phyloP scores from a whole-genome alignment of 2,329 filamentous ascomycete genomes.

The Ophiostoma quercus region DNA sequence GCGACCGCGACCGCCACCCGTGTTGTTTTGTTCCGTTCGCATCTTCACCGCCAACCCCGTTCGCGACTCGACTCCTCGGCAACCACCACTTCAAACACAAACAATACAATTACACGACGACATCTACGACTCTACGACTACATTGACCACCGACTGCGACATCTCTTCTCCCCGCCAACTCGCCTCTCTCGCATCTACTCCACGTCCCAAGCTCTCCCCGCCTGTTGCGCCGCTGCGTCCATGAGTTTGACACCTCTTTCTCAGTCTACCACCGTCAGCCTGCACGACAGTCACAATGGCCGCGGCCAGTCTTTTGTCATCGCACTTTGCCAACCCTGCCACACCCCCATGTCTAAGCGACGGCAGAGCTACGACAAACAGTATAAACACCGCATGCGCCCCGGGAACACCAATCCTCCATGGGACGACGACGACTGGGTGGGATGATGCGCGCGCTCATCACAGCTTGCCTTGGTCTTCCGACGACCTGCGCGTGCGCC shows the following conservation, averaged over 20 bases:
- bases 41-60: not conserved
- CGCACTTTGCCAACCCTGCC: conserved; percentile 38
- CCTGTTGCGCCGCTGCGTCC: conserved; percentile 38
- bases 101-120: not conserved
- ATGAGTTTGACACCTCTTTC: conserved; percentile 47
- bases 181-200: not conserved
- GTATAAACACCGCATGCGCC: conserved; percentile 36
- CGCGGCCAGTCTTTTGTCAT: conserved; percentile 45
- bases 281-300: conserved; percentile 49
- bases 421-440: conserved; percentile 36
- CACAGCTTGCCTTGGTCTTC: conserved; percentile 26
- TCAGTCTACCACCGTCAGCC: conserved; percentile 41
- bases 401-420: conserved; percentile 35
- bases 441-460: conserved; percentile 32
- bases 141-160: conserved; percentile 23
- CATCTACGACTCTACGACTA: conserved; percentile 5
- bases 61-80: conserved; percentile 6
- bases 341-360: not conserved
- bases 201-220: not conserved
- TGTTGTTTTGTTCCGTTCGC: not conserved
- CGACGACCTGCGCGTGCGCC: conserved; percentile 33
- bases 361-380: conserved; percentile 27
- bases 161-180: not conserved
- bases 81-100: not conserved
- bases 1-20: conserved; percentile 1